These are phyloP conservation scores for Thuidium tamariscinum DNA, from an alignment of 225 moss, liverwort and hornwort genomes.

Conservation along the genomic window DNA sequence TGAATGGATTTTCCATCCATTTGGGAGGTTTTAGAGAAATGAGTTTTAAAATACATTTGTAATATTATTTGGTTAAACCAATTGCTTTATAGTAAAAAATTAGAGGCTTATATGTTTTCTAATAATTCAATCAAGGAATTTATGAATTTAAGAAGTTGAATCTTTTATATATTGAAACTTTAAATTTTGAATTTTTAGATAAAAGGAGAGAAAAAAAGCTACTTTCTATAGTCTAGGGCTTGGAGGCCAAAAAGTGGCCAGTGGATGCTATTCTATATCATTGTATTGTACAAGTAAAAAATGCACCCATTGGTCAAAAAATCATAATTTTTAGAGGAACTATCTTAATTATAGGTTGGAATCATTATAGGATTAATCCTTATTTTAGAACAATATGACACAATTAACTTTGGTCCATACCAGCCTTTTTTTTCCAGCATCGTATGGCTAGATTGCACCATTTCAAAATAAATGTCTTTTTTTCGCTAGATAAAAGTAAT, in stretches of 20 bases:
- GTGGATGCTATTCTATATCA: background rate
- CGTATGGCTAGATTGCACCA: no score
- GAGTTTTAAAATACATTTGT: background rate
- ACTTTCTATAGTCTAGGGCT: background rate
- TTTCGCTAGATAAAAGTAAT: no score
- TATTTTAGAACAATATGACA: background rate
- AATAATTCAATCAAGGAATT: background rate
- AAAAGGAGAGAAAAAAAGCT: background rate
- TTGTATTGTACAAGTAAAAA: background rate
- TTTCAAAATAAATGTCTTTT: no score
- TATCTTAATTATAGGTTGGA: background rate
- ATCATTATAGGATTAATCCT: fast-evolving
- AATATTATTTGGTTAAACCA: background rate
- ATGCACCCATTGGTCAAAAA: background rate
- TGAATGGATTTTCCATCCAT: background rate
- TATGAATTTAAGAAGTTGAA: no score
- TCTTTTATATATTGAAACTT: background rate
- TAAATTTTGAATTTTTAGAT: background rate
- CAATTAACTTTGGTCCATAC: background rate
- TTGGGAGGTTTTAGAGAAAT: background rate
- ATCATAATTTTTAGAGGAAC: background rate
- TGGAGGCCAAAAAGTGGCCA: fast-evolving
- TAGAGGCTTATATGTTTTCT: background rate
- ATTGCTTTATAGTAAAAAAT: background rate
- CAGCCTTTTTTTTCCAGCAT: no score